Percentiles rank a stretch among this genome's conserved stretches.
These are phyloP conservation scores for Tolypocladium capitatum DNA, from an alignment of 2,329 filamentous ascomycete genomes.

Conservation along the genomic window DNA sequence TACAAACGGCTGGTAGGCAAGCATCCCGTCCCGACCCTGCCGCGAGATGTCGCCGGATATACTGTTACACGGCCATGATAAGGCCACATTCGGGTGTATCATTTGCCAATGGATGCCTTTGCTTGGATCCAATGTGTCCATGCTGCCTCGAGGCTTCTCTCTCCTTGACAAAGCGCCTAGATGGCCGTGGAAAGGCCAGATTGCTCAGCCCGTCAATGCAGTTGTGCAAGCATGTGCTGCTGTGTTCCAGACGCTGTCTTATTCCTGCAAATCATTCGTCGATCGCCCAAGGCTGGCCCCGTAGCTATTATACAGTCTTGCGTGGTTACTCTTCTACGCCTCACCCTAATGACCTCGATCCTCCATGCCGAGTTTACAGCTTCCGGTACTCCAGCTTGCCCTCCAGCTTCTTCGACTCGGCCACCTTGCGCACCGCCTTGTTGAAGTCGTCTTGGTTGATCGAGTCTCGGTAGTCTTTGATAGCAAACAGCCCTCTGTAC, in stretches of 20 bases:
- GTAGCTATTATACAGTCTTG: neutral
- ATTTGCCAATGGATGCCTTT: no score
- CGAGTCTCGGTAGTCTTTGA: constrained; percentile 93
- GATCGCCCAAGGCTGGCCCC: neutral
- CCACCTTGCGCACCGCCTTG: constrained; percentile 95
- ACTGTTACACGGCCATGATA: neutral
- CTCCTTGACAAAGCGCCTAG: neutral
- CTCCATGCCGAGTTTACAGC: constrained; percentile 38
- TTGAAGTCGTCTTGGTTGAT: constrained; percentile 99
- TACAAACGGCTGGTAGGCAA: neutral
- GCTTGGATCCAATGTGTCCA: no score
- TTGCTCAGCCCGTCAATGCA: neutral
- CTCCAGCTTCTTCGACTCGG: constrained; percentile 95
- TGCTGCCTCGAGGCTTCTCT: neutral
- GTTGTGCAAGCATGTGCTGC: neutral
- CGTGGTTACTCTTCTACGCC: neutral
- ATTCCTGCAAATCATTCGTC: neutral
- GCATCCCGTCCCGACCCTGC: neutral
- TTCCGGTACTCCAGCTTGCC: constrained; percentile 98
- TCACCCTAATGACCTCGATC: neutral
- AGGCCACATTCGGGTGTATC: neutral
- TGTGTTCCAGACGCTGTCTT: neutral
- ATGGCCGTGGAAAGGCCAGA: neutral
- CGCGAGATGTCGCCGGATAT: neutral
- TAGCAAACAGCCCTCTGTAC: constrained; percentile 77